Percentiles rank a stretch among this genome's conserved stretches.
Evolutionary conservation across 2,329 filamentous ascomycete genomes (phyloP).

Genomic region (Neofusicoccum kwambonambiense): DNA sequence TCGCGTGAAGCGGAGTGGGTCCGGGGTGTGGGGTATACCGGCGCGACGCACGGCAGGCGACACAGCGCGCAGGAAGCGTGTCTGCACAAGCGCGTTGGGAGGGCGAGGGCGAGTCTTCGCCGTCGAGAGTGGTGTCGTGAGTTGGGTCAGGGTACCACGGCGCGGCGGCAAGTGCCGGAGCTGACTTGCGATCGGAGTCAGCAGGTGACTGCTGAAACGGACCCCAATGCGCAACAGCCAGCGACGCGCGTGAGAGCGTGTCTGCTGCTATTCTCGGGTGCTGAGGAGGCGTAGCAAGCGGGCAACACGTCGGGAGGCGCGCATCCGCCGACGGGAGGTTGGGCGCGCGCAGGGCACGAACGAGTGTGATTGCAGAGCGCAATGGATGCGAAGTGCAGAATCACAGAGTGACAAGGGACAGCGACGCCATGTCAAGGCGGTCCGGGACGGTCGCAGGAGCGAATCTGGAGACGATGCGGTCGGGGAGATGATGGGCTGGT

Average conservation of each 20-base stretch:
- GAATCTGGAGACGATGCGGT: conserved; percentile 15
- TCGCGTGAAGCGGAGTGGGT: conserved; percentile 16
- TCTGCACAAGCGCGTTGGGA: neutral
- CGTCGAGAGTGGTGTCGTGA: conserved; percentile 4
- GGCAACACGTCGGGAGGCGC: conserved; percentile 10
- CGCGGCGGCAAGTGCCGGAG: conserved; percentile 29
- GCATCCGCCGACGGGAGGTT: conserved; percentile 15
- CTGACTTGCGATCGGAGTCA: conserved; percentile 25
- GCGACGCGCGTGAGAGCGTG: neutral
- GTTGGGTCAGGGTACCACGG: conserved; percentile 18
- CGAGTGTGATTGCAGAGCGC: conserved; percentile 17
- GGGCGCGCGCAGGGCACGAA: conserved; percentile 18
- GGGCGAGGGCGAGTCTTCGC: neutral
- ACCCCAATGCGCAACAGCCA: conserved; percentile 15
- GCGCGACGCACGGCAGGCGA: conserved; percentile 12
- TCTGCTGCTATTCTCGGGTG: conserved; percentile 6
- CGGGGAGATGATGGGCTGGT: conserved; percentile 16
- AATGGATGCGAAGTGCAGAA: conserved; percentile 4
- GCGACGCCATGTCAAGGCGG: conserved; percentile 15
- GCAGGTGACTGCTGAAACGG: conserved; percentile 17
- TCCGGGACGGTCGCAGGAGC: conserved; percentile 10
- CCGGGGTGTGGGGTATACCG: conserved; percentile 13
- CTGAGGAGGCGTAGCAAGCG: neutral
- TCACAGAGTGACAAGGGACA: conserved; percentile 13
- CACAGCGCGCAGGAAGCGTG: neutral